Conservation (phyloP, 1,139 yeast genomes). For the Protomyces arabidopsidicola region DNA sequence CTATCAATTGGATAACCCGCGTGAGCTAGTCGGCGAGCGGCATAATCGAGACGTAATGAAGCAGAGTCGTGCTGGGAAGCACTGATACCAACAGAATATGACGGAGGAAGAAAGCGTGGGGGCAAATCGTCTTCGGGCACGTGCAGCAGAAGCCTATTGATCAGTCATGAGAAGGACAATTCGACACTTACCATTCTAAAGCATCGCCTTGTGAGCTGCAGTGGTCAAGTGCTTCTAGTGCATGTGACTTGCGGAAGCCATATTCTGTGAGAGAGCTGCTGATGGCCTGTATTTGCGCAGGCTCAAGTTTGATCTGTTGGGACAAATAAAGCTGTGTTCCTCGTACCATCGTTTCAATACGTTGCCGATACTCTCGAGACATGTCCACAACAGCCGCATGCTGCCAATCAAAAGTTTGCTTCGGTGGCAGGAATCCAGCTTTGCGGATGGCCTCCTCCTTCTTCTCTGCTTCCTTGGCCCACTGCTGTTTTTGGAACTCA, state of each 20-base stretch:
- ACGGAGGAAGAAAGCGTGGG: constrained; percentile 44
- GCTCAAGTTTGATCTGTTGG: not conserved
- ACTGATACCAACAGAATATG: constrained; percentile 37
- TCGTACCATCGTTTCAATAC: constrained; percentile 37
- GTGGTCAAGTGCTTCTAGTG: constrained; percentile 64
- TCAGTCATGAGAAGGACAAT: not conserved
- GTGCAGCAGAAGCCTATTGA: constrained; percentile 2
- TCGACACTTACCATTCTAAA: constrained; percentile 63
- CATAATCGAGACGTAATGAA: constrained; percentile 45
- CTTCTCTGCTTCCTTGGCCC: constrained; percentile 34
- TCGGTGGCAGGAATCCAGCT: constrained; percentile 24
- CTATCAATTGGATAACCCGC: constrained; percentile 71
- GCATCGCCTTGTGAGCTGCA: constrained; percentile 48
- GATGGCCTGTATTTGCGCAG: not conserved
- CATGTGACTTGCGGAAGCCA: constrained; percentile 69
- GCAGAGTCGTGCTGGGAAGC: constrained; percentile 37
- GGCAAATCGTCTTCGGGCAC: constrained; percentile 78
- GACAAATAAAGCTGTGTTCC: constrained; percentile 6
- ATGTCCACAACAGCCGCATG: constrained; percentile 34
- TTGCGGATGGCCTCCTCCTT: constrained; percentile 32
- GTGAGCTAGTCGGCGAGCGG: constrained; percentile 53
- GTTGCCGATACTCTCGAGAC: constrained; percentile 39
- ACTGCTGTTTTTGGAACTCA: constrained; percentile 31
- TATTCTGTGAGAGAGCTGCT: constrained; percentile 42
- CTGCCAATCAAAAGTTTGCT: constrained; percentile 19